A percentile compares a stretch with the other conserved stretches of the same genome.
Evolutionary conservation across 2,329 filamentous ascomycete genomes (phyloP).

Genomic region (Raffaelea arxii): DNA sequence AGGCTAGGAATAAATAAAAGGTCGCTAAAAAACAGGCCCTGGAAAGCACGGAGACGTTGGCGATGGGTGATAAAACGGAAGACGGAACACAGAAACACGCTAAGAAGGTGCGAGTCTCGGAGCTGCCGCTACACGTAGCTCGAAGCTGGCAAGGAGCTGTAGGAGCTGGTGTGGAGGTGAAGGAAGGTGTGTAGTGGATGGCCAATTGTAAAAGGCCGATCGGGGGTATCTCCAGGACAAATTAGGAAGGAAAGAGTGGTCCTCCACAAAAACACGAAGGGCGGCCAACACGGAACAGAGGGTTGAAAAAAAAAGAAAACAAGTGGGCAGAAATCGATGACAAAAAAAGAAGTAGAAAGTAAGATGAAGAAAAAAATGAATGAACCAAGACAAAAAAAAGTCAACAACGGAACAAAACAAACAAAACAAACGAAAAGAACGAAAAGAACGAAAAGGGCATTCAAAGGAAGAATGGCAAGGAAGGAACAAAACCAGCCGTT

Average conservation of each 20-base stretch:
- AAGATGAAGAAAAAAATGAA: not conserved
- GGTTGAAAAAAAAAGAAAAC: too few relatives aligned
- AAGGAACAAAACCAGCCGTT: too few relatives aligned
- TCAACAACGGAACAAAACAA: not conserved
- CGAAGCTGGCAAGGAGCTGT: not conserved
- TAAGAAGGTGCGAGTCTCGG: conserved; percentile 8
- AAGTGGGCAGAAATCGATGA: too few relatives aligned
- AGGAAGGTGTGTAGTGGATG: too few relatives aligned
- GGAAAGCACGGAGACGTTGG: not conserved
- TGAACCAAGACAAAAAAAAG: not conserved
- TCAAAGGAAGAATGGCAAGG: too few relatives aligned
- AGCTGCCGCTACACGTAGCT: conserved; percentile 6
- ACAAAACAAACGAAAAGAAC: not conserved
- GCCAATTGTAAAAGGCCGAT: not conserved
- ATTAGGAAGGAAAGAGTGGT: too few relatives aligned
- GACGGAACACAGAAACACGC: conserved; percentile 8
- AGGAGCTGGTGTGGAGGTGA: conserved; percentile 1
- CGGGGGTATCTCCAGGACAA: not conserved
- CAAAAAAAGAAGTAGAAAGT: not conserved
- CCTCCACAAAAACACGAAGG: too few relatives aligned
- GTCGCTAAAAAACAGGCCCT: not conserved
- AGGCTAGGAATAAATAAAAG: conserved; percentile 1
- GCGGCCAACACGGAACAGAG: too few relatives aligned
- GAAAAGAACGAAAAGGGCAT: conserved; percentile 1
- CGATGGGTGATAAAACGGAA: conserved; percentile 8